phyloP scores from a whole-genome alignment of 1,139 yeast genomes.

The Yamadazyma taylorii region DNA sequence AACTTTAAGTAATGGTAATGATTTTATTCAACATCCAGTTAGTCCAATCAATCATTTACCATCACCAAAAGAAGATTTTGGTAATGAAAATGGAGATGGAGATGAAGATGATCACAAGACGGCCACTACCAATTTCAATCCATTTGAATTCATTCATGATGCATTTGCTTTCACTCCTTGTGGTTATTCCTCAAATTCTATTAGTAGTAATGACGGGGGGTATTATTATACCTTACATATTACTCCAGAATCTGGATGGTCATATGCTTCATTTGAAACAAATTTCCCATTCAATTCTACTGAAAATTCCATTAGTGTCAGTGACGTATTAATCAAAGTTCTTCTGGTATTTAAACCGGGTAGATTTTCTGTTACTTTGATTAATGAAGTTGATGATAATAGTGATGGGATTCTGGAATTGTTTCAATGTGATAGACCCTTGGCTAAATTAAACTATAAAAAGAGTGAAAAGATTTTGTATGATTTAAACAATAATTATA shows the following conservation, averaged over 20 bases:
- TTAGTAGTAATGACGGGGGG: conserved; percentile 53
- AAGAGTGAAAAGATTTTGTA: conserved; percentile 69
- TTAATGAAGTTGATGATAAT: conserved; percentile 33
- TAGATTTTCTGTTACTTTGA: conserved; percentile 72
- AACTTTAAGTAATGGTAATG: conserved; percentile 7
- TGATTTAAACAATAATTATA: conserved; percentile 57
- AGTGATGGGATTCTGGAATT: conserved; percentile 21
- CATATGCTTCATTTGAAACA: conserved; percentile 94
- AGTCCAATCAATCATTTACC: conserved; percentile 30
- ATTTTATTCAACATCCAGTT: conserved; percentile 5
- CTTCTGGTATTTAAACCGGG: conserved; percentile 71
- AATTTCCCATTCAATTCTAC: conserved; percentile 56
- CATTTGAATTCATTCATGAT: conserved; percentile 56
- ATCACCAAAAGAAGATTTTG: conserved; percentile 32
- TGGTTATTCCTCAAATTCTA: conserved; percentile 88
- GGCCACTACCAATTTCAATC: too few relatives aligned
- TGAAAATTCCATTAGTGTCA: conserved; percentile 37
- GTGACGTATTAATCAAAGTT: conserved; percentile 56
- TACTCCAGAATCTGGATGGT: conserved; percentile 93
- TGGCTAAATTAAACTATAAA: conserved; percentile 52
- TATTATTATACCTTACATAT: conserved; percentile 89
- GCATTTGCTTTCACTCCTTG: conserved; percentile 95
- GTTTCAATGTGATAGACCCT: conserved; percentile 29
- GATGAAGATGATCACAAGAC: too few relatives aligned
- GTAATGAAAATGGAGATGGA: conserved; percentile 25